A percentile compares a stretch with the other conserved stretches of the same genome.
These are phyloP conservation scores for Talaromyces sp. DNA, from an alignment of 2,329 filamentous ascomycete genomes.

Conservation along the genomic window DNA sequence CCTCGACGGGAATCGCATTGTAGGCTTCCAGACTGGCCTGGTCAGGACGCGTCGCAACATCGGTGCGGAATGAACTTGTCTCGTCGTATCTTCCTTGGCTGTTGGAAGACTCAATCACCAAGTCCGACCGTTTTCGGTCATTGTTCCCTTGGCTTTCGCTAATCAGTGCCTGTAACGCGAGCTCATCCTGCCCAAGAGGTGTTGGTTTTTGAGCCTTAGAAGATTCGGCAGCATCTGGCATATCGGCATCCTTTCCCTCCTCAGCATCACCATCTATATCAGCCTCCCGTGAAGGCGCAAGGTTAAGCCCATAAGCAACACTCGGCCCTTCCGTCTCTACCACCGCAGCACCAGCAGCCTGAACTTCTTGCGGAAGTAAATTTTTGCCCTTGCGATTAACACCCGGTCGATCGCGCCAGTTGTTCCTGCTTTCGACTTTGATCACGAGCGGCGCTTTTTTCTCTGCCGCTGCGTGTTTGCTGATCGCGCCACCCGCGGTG, in stretches of 20 bases:
- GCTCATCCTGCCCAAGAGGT: slow-evolving; percentile 53
- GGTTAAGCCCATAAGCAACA: slow-evolving; percentile 51
- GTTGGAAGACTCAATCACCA: slow-evolving; percentile 46
- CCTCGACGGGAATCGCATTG: slow-evolving; percentile 82
- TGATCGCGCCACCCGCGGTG: slow-evolving; percentile 33
- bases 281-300: slow-evolving; percentile 27
- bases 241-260: slow-evolving; percentile 22
- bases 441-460: slow-evolving; percentile 64
- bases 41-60: slow-evolving; percentile 67
- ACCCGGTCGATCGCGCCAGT: slow-evolving; percentile 51
- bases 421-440: slow-evolving; percentile 77
- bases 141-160: slow-evolving; percentile 46
- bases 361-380: slow-evolving; percentile 53
- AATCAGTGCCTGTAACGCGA: slow-evolving; percentile 63
- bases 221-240: slow-evolving; percentile 17
- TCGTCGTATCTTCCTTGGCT: slow-evolving; percentile 28
- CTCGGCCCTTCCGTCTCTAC: slow-evolving; percentile 49
- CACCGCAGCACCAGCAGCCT: slow-evolving; percentile 35
- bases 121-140: slow-evolving; percentile 37
- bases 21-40: slow-evolving; percentile 77
- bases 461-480: slow-evolving; percentile 34
- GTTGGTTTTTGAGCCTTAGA: slow-evolving; percentile 25
- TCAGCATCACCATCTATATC: slow-evolving; percentile 10
- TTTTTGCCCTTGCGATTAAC: slow-evolving; percentile 53
- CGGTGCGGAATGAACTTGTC: slow-evolving; percentile 61